A percentile compares a stretch with the other conserved stretches of the same genome.
These are phyloP conservation scores for Clarireedia hainanense DNA, from an alignment of 2,329 filamentous ascomycete genomes.

Conservation along the genomic window DNA sequence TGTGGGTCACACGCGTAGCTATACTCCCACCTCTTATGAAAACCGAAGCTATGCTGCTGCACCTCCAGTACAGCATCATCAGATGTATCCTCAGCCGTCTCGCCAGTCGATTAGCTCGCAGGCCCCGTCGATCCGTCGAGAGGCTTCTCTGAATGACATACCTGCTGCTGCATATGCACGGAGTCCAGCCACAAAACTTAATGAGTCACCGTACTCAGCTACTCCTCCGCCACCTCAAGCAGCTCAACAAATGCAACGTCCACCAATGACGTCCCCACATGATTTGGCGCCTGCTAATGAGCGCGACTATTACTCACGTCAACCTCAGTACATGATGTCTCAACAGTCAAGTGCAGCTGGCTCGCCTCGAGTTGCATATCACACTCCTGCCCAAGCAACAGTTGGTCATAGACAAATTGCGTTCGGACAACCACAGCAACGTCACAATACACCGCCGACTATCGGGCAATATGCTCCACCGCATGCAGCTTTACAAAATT, in stretches of 20 bases:
- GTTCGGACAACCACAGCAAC: conserved; percentile 21
- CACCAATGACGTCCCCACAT: conserved; percentile 23
- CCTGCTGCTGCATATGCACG: conserved; percentile 23
- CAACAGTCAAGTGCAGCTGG: conserved; percentile 20
- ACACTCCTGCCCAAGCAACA: conserved; percentile 20
- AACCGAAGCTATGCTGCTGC: conserved; percentile 34
- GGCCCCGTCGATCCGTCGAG: conserved; percentile 22
- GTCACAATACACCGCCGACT: conserved; percentile 22
- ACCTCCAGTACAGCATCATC: conserved; percentile 29
- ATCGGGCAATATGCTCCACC: conserved; percentile 17
- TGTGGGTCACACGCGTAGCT: conserved; percentile 24
- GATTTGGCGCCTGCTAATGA: conserved; percentile 22
- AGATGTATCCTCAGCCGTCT: conserved; percentile 23
- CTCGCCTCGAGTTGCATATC: conserved; percentile 25
- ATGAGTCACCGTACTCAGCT: conserved; percentile 29
- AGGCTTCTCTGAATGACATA: conserved; percentile 24
- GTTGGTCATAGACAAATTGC: conserved; percentile 23
- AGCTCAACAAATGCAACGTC: conserved; percentile 14
- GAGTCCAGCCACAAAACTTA: conserved; percentile 20
- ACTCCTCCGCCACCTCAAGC: conserved; percentile 22
- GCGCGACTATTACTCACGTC: conserved; percentile 27
- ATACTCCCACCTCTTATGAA: conserved; percentile 25
- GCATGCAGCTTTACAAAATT: conserved; percentile 22
- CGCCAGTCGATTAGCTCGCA: conserved; percentile 25
- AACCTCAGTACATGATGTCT: conserved; percentile 24